Conservation (phyloP, 1,139 yeast genomes). For the Saccharomycopsis hybrid region DNA sequence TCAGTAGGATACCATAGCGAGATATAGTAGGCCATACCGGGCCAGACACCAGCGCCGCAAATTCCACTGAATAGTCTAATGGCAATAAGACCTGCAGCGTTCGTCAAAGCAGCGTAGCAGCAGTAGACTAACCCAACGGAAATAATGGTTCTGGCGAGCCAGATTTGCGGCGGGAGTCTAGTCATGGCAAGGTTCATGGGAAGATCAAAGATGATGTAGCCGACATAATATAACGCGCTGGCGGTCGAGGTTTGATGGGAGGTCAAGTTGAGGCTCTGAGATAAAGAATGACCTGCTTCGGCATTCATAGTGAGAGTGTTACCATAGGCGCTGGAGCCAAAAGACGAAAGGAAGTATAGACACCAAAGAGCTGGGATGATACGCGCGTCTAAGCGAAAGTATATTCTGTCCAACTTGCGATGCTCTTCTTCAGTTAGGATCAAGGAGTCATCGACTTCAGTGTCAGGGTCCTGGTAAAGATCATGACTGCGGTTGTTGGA, state of each 20-base stretch:
- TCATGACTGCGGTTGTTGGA: no score
- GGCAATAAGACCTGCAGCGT: constrained; percentile 58
- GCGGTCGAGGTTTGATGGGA: constrained; percentile 64
- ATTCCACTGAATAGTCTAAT: constrained; percentile 69
- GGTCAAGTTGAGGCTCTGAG: constrained; percentile 45
- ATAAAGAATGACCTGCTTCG: constrained; percentile 55
- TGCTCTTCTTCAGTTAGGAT: constrained; percentile 25
- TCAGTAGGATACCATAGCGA: constrained; percentile 84
- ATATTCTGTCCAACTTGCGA: constrained; percentile 50
- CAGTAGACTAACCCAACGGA: constrained; percentile 73
- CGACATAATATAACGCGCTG: constrained; percentile 76
- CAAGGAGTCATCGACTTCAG: no score
- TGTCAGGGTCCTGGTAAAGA: no score
- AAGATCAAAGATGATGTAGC: constrained; percentile 74
- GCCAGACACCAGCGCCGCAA: constrained; percentile 92
- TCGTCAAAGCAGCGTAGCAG: constrained; percentile 57
- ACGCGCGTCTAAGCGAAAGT: constrained; percentile 59
- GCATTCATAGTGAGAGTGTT: constrained; percentile 76
- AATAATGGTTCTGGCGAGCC: constrained; percentile 75
- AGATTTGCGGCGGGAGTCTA: constrained; percentile 73
- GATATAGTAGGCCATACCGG: constrained; percentile 81
- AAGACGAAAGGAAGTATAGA: constrained; percentile 71
- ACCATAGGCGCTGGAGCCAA: constrained; percentile 74
- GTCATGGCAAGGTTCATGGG: constrained; percentile 89
- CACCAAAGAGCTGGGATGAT: constrained; percentile 83